A percentile compares a stretch with the other conserved stretches of the same genome.
phyloP scores from a whole-genome alignment of 768 basidiomycete species.

The Lenzites betulinus region DNA sequence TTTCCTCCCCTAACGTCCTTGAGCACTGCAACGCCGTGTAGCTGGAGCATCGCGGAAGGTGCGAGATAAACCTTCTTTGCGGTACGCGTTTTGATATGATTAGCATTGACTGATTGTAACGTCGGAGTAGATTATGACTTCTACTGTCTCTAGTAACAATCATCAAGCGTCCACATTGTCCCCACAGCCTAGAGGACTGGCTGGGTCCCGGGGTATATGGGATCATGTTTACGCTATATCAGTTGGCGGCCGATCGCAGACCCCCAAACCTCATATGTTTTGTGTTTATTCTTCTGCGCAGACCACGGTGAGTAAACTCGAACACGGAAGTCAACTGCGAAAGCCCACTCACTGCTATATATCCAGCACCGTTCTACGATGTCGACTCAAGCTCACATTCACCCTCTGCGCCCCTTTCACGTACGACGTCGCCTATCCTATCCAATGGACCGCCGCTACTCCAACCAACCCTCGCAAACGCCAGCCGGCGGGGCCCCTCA shows the following conservation, averaged over 20 bases:
- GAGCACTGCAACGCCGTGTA: no score
- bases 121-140: neutral
- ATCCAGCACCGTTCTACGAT: neutral
- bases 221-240: neutral
- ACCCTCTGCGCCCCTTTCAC: neutral
- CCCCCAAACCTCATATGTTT: neutral
- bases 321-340: neutral
- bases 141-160: neutral
- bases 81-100: neutral
- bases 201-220: neutral
- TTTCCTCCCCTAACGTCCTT: neutral
- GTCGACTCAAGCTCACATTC: neutral
- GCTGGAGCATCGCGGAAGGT: neutral
- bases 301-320: neutral
- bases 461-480: conserved; percentile 1
- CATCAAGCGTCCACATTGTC: neutral
- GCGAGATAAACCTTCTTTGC: neutral
- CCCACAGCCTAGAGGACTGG: neutral
- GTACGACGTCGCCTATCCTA: neutral
- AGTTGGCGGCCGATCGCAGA: neutral
- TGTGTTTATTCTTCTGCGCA: neutral
- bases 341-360: conserved; percentile 2
- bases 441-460: conserved; percentile 1
- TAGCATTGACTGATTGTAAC: neutral
- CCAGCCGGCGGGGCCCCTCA: neutral